A percentile compares a stretch with the other conserved stretches of the same genome.
These are phyloP conservation scores for Mrakiaceae sp. DNA, from an alignment of 1,284 basidiomycete species.

Conservation along the genomic window DNA sequence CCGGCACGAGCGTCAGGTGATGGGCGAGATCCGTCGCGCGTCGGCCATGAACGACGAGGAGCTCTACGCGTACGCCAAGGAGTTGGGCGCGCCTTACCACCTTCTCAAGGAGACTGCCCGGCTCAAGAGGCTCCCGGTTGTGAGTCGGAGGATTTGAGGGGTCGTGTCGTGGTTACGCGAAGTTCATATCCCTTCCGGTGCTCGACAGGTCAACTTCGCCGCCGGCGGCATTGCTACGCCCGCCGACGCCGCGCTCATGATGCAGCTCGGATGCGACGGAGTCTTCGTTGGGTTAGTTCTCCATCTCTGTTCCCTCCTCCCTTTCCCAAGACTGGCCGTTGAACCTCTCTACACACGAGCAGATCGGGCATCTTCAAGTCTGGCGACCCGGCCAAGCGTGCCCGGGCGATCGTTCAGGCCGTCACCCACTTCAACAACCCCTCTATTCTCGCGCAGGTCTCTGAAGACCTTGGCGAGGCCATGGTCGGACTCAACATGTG, in stretches of 20 bases:
- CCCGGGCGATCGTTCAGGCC: constrained; percentile 93
- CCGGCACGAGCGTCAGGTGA: constrained; percentile 75
- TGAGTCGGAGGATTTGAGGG: constrained; percentile 29
- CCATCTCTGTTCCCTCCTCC: background rate
- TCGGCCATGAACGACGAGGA: constrained; percentile 82
- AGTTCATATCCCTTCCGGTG: background rate
- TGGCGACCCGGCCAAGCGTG: constrained; percentile 85
- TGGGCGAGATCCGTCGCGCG: constrained; percentile 59
- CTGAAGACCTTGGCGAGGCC: constrained; percentile 75
- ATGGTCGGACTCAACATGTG: constrained; percentile 83
- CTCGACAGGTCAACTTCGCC: constrained; percentile 58
- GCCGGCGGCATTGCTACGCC: constrained; percentile 95
- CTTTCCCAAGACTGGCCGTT: background rate
- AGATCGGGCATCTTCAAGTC: constrained; percentile 44
- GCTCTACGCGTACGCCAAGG: constrained; percentile 87
- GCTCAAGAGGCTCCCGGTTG: constrained; percentile 85
- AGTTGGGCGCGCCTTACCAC: constrained; percentile 92
- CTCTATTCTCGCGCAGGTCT: constrained; percentile 53
- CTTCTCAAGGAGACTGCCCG: constrained; percentile 92
- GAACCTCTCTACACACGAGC: constrained; percentile 16
- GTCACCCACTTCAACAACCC: constrained; percentile 96
- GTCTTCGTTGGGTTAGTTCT: constrained; percentile 77
- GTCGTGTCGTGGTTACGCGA: background rate
- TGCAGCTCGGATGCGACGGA: constrained; percentile 64
- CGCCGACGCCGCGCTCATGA: constrained; percentile 96